Evolutionary conservation across 1,284 basidiomycete genomes (phyloP).

Genomic region (Puccinia coronata): DNA sequence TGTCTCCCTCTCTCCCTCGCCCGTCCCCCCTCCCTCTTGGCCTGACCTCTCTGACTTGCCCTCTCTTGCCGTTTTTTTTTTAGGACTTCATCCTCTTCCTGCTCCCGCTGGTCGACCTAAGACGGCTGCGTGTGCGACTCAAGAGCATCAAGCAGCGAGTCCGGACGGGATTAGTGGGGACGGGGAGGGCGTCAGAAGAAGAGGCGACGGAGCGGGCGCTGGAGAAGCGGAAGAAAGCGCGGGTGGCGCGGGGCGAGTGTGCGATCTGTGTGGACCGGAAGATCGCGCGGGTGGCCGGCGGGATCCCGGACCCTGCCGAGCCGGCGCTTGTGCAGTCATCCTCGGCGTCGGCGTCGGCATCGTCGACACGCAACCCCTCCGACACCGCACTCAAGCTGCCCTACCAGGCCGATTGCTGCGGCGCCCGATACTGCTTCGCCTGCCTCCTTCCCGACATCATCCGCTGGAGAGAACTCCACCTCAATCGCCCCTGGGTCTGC

Average conservation of each 20-base stretch:
- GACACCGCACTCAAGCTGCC: constrained; percentile 53
- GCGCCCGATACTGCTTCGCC: constrained; percentile 57
- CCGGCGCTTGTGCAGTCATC: not conserved
- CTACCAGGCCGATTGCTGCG: constrained; percentile 57
- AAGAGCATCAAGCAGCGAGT: constrained; percentile 50
- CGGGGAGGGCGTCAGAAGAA: not conserved
- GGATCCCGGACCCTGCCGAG: not conserved
- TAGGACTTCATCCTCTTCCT: constrained; percentile 95
- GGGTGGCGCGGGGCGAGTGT: constrained; percentile 57
- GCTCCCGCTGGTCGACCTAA: constrained; percentile 76
- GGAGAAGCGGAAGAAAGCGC: not conserved
- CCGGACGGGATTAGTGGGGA: not conserved
- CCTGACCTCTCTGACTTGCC: not conserved
- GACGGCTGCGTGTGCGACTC: constrained; percentile 66
- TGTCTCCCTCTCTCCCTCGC: constrained; percentile 14
- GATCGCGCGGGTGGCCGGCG: not conserved
- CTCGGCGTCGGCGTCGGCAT: too few species aligned
- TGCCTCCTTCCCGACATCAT: constrained; percentile 56
- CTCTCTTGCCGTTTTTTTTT: constrained; percentile 23
- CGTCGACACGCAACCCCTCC: too few species aligned
- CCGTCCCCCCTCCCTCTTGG: not conserved
- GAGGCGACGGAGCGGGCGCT: constrained; percentile 56
- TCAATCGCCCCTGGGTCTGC: constrained; percentile 56
- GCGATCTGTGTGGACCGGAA: constrained; percentile 59
- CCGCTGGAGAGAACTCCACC: constrained; percentile 55